phyloP scores from a whole-genome alignment of 2,329 filamentous ascomycete genomes.

The Ceratocystiopsis brevicomis region DNA sequence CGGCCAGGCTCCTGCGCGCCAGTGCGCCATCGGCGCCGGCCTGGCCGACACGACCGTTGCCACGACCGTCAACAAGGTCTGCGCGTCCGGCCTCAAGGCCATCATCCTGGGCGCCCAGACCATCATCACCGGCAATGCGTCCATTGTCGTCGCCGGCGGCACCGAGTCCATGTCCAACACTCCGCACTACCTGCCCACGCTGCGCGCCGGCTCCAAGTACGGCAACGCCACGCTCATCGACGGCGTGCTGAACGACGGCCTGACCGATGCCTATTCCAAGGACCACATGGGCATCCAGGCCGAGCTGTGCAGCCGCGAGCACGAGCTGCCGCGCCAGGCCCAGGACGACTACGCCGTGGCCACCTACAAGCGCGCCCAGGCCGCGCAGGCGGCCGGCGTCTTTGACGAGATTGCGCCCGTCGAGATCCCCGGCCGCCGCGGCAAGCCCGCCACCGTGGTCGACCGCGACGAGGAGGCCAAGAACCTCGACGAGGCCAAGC shows the following conservation, averaged over 20 bases:
- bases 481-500: constrained; percentile 74
- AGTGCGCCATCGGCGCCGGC: constrained; percentile 79
- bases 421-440: constrained; percentile 70
- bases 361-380: constrained; percentile 84
- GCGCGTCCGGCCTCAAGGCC: constrained; percentile 85
- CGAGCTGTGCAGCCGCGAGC: constrained; percentile 78
- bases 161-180: constrained; percentile 98
- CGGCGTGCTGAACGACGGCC: constrained; percentile 80
- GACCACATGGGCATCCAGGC: constrained; percentile 91
- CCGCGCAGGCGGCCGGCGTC: constrained; percentile 59
- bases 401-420: constrained; percentile 86
- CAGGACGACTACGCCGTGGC: constrained; percentile 94
- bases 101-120: constrained; percentile 89
- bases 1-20: constrained; percentile 88
- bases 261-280: constrained; percentile 81
- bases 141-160: constrained; percentile 82
- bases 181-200: constrained; percentile 80
- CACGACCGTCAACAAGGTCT: constrained; percentile 98
- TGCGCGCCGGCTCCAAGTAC: constrained; percentile 82
- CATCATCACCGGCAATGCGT: constrained; percentile 89
- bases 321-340: constrained; percentile 61
- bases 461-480: constrained; percentile 89
- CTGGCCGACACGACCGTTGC: constrained; percentile 61
- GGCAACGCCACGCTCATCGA: constrained; percentile 79
- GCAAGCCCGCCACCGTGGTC: constrained; percentile 68